Evolutionary conservation across 73 alveolate species (phyloP).

Genomic region (Uronychia setigera): DNA sequence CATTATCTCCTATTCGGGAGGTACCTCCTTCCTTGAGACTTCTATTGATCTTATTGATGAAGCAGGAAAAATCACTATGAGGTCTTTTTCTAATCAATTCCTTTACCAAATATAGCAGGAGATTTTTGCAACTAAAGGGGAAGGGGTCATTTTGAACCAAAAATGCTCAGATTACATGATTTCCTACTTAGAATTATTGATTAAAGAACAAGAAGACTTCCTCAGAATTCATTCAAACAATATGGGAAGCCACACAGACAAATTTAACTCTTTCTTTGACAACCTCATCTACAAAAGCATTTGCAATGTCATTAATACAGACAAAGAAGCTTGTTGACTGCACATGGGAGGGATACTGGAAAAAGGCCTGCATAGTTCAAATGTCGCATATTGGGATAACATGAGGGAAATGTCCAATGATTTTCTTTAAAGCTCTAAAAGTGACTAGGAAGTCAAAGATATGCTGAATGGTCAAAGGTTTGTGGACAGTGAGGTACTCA

Average conservation of each 20-base stretch:
- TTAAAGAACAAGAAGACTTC: conserved; percentile 40
- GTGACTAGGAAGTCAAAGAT: conserved; percentile 3
- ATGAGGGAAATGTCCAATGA: conserved; percentile 42
- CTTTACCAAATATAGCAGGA: conserved; percentile 44
- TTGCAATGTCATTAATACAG: conserved; percentile 5
- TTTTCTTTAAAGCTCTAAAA: conserved; percentile 5
- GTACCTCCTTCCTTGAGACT: conserved; percentile 14
- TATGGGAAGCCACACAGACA: conserved; percentile 24
- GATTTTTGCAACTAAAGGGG: conserved; percentile 49
- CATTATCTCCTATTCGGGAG: conserved; percentile 35
- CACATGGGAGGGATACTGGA: conserved; percentile 45
- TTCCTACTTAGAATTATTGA: conserved; percentile 13
- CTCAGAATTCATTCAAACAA: conserved; percentile 29
- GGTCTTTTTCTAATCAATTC: conserved; percentile 36
- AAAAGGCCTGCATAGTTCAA: conserved; percentile 50
- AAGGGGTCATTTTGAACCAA: conserved; percentile 26
- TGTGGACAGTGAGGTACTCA: conserved; percentile 29
- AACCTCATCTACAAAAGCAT: conserved; percentile 33
- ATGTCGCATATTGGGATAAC: conserved; percentile 56
- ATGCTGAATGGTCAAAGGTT: conserved; percentile 19
- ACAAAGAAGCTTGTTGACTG: conserved; percentile 1
- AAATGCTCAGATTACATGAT: conserved; percentile 18
- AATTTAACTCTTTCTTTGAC: conserved; percentile 27
- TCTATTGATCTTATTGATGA: conserved; percentile 28
- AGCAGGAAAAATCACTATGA: conserved; percentile 48